Conservation (phyloP, 176 grass and related monocot genomes). For the Miscanthus lutarioriparius region DNA sequence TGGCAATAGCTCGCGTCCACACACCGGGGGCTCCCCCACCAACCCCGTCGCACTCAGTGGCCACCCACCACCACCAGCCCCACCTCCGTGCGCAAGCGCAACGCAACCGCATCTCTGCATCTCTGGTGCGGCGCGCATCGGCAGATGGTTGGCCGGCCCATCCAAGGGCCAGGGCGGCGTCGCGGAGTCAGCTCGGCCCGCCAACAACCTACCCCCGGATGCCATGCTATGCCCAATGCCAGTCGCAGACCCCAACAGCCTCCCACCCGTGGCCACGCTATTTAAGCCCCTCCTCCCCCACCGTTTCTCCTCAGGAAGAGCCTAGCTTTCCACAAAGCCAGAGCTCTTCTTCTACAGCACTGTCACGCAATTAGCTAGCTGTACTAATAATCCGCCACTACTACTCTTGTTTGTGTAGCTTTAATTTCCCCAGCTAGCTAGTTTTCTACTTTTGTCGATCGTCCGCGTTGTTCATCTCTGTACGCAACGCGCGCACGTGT, state of each 20-base stretch:
- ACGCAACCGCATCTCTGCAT: too few species aligned
- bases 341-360: conserved; percentile 48
- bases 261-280: conserved; percentile 37
- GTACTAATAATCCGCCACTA: neutral
- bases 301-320: conserved; percentile 43
- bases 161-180: conserved; percentile 21
- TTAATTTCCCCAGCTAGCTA: neutral
- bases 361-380: neutral
- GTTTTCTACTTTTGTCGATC: neutral
- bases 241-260: conserved; percentile 41
- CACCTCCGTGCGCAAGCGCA: too few species aligned
- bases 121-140: too few species aligned
- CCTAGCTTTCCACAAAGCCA: conserved; percentile 39
- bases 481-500: neutral
- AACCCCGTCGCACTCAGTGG: conserved; percentile 36
- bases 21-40: neutral
- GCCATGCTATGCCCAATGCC: too few species aligned
- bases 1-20: conserved; percentile 5
- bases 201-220: conserved; percentile 46
- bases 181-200: neutral
- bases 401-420: neutral
- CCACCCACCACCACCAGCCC: conserved; percentile 5
- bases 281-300: conserved; percentile 41
- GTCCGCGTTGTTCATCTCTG: too few species aligned
- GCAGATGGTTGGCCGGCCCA: neutral